phyloP scores from a whole-genome alignment of 208 protist genomes.

The Trypanosomatidae sp. region DNA sequence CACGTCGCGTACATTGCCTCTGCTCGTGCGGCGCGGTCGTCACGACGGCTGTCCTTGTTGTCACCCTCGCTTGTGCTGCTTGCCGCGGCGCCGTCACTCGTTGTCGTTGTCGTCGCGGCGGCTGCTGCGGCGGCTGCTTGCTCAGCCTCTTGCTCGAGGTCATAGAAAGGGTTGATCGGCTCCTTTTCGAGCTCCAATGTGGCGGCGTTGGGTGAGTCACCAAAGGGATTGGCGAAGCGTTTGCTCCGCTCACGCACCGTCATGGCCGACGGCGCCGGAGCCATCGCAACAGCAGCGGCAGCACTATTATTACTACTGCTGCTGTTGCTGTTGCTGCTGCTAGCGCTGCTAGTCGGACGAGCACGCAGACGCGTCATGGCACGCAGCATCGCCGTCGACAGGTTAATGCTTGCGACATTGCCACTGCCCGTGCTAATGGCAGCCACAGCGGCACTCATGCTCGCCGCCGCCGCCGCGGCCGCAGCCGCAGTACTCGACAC shows the following conservation, averaged over 20 bases:
- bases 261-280: slow-evolving; percentile 5
- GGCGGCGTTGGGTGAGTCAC: slow-evolving; percentile 40
- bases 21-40: background rate
- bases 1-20: slow-evolving; percentile 5
- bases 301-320: too few relatives aligned
- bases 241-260: slow-evolving; percentile 47
- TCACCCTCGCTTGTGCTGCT: background rate
- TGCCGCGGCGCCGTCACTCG: background rate
- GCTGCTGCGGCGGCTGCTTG: background rate
- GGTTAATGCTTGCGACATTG: too few relatives aligned
- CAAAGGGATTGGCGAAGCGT: slow-evolving; percentile 76
- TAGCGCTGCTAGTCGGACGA: too few relatives aligned
- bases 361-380: too few relatives aligned
- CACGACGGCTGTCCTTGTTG: background rate
- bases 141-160: slow-evolving; percentile 18
- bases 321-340: too few relatives aligned
- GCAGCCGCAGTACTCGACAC: background rate
- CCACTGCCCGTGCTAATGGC: too few relatives aligned
- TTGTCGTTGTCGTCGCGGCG: background rate
- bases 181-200: slow-evolving; percentile 43
- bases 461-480: too few relatives aligned
- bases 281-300: too few relatives aligned
- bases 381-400: too few relatives aligned
- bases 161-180: slow-evolving; percentile 67
- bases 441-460: too few relatives aligned